These are phyloP conservation scores for Trichomonas vaginalis DNA, from an alignment of 208 protist species.

Conservation along the genomic window DNA sequence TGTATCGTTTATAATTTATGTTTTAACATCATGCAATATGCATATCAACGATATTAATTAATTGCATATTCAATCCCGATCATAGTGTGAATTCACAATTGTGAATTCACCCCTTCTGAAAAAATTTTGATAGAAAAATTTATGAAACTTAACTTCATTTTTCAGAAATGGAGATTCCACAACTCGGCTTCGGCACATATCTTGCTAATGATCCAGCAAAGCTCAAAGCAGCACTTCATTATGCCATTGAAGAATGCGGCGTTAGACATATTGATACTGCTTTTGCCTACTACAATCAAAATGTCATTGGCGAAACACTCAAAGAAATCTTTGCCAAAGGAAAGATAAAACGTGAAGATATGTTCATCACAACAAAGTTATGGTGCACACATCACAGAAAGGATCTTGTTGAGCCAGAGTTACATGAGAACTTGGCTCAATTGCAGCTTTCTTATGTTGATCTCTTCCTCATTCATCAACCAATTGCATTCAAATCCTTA, in stretches of 20 bases:
- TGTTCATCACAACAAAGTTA: background rate
- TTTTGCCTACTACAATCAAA: conserved; percentile 20
- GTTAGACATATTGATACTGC: conserved; percentile 29
- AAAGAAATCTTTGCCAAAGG: background rate
- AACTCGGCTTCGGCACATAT: background rate
- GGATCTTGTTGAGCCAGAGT: background rate
- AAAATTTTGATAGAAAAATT: background rate
- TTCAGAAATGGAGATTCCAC: background rate
- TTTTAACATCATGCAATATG: no score
- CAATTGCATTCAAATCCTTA: background rate
- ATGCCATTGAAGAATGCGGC: conserved; percentile 11
- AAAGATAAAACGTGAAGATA: background rate
- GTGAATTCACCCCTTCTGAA: background rate
- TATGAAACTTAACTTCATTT: background rate
- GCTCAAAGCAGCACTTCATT: background rate
- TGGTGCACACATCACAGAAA: background rate
- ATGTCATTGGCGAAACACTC: conserved; percentile 21
- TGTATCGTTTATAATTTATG: no score
- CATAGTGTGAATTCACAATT: no score
- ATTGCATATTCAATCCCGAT: no score
- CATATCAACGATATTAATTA: no score
- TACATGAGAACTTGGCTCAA: background rate
- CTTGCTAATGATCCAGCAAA: background rate
- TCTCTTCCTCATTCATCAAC: background rate
- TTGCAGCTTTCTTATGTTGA: conserved; percentile 24